Evolutionary conservation across 2,329 filamentous ascomycete genomes (phyloP).

Genomic region (Ilyonectria destructans): DNA sequence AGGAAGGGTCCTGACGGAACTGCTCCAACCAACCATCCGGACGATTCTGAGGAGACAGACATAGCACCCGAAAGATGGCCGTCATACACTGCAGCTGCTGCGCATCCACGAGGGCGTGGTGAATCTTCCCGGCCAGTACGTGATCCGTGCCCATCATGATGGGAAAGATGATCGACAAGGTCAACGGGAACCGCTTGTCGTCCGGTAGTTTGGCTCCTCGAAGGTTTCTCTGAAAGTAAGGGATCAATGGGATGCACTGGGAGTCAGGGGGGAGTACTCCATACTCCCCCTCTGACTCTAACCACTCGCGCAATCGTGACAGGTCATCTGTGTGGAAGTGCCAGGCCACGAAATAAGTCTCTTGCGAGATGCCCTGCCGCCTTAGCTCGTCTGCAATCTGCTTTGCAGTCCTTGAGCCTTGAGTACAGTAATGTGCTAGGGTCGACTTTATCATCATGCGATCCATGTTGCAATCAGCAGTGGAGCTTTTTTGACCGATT

Average conservation of each 20-base stretch:
- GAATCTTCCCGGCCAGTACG: neutral
- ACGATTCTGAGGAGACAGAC: neutral
- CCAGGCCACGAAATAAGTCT: neutral
- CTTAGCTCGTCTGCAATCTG: neutral
- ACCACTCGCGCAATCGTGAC: neutral
- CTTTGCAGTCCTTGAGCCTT: neutral
- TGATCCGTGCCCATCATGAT: neutral
- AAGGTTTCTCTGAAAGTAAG: neutral
- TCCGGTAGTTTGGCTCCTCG: neutral
- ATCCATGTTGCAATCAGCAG: constrained; percentile 7
- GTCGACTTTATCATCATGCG: constrained; percentile 1
- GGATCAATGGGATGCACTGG: neutral
- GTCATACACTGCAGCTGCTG: neutral
- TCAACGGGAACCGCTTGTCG: neutral
- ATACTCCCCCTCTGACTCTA: neutral
- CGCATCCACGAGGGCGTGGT: neutral
- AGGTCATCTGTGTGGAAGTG: neutral
- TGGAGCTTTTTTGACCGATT: constrained; percentile 2
- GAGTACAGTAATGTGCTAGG: neutral
- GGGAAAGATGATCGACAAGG: neutral
- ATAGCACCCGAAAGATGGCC: neutral
- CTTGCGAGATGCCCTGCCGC: neutral
- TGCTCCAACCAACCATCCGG: neutral
- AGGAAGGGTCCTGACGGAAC: neutral
- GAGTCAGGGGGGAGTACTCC: neutral